A percentile compares a stretch with the other conserved stretches of the same genome.
Conservation (phyloP, 108 stramenopile species). For the Skeletonema tropicum region DNA sequence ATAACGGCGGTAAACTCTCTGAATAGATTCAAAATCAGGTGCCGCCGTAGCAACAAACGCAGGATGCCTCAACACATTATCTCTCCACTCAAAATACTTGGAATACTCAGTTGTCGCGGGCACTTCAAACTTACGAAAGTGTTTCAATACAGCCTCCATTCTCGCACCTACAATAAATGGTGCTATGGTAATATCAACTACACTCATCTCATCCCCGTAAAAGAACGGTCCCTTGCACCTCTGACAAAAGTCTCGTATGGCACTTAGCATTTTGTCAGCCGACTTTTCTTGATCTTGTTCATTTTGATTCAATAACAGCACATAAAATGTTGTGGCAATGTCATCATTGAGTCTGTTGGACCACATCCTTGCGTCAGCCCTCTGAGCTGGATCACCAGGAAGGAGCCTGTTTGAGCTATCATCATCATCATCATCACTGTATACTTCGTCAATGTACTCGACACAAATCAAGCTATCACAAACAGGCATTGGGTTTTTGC, state of each 20-base stretch:
- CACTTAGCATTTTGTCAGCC: not conserved
- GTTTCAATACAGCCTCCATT: not conserved
- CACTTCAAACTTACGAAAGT: not conserved
- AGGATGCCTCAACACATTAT: not conserved
- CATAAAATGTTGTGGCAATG: not conserved
- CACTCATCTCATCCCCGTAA: not conserved
- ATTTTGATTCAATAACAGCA: not conserved
- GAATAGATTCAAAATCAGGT: not conserved
- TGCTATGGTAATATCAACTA: not conserved
- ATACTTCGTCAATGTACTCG: not conserved
- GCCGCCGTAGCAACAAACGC: not conserved
- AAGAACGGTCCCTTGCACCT: not conserved
- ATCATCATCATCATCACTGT: not conserved
- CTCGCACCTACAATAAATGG: not conserved
- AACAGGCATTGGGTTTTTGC: not conserved
- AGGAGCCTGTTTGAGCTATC: not conserved
- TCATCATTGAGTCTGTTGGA: not conserved
- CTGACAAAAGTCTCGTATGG: not conserved
- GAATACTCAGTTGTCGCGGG: not conserved
- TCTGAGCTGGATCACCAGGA: not conserved
- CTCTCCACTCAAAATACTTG: constrained; percentile 6
- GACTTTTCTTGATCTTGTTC: not conserved
- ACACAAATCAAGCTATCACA: not conserved
- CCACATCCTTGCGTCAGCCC: not conserved
- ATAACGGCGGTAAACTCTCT: not conserved